Evolutionary conservation across 352 stramenopile species (phyloP).

Genomic region (Globisporangium solare): DNA sequence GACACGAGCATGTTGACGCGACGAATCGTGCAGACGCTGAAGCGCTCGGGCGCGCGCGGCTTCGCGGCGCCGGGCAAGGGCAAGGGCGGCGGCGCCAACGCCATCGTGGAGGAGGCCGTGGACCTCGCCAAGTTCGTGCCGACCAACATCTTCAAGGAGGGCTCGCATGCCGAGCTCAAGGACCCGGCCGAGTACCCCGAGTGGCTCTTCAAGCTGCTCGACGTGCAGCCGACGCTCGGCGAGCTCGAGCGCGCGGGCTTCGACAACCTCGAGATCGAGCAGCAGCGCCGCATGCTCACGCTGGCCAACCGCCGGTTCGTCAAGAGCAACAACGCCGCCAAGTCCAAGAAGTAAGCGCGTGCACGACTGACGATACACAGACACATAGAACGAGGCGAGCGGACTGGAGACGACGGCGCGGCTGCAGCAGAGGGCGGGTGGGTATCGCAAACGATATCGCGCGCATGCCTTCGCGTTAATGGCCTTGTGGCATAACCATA

Average conservation of each 20-base stretch:
- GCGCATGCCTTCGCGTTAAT: not conserved
- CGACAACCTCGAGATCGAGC: conserved; percentile 68
- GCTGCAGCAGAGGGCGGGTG: too few species aligned
- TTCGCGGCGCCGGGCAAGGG: conserved; percentile 59
- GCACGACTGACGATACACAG: not conserved
- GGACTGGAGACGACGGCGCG: too few species aligned
- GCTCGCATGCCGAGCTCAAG: conserved; percentile 76
- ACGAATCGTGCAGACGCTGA: conserved; percentile 24
- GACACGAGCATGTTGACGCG: conserved; percentile 31
- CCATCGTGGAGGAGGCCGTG: conserved; percentile 63
- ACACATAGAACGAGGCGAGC: not conserved
- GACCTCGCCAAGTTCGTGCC: conserved; percentile 74
- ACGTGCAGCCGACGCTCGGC: conserved; percentile 64
- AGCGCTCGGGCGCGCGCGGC: conserved; percentile 31
- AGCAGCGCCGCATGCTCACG: conserved; percentile 76
- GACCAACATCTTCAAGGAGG: conserved; percentile 85
- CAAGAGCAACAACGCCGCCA: conserved; percentile 72
- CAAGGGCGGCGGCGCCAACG: conserved; percentile 50
- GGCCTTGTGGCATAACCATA: not conserved
- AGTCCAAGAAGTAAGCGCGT: conserved; percentile 81
- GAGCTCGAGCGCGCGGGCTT: conserved; percentile 79
- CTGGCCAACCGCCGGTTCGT: conserved; percentile 67
- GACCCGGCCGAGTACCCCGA: conserved; percentile 74
- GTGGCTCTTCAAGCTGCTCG: conserved; percentile 81
- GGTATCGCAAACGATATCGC: not conserved